These are phyloP conservation scores for Pulveroboletus sp. DNA, from an alignment of 768 basidiomycete genomes.

Conservation along the genomic window DNA sequence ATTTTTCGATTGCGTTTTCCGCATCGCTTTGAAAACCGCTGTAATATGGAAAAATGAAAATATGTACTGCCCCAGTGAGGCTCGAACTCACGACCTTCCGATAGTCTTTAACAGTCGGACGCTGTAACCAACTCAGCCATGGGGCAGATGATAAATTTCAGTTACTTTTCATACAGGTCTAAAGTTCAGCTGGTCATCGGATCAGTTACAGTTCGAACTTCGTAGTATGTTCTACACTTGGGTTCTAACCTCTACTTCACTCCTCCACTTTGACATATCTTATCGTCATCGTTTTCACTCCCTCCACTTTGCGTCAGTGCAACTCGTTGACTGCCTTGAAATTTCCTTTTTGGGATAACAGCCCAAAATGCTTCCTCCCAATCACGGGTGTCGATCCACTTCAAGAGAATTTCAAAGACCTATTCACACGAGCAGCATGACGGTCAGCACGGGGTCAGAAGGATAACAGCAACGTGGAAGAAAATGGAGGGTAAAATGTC, in stretches of 20 bases:
- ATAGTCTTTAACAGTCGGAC: slow-evolving; percentile 44
- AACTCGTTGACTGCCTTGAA: slow-evolving; percentile 39
- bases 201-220: no score
- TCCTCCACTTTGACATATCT: no score
- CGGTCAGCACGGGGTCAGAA: slow-evolving; percentile 3
- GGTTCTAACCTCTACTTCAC: neutral
- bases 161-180: neutral
- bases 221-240: no score
- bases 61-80: slow-evolving; percentile 44
- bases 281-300: slow-evolving; percentile 2
- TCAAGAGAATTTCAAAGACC: slow-evolving; percentile 86
- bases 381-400: slow-evolving; percentile 79
- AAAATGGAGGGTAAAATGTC: neutral
- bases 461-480: neutral
- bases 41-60: slow-evolving; percentile 11
- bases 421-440: slow-evolving; percentile 16
- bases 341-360: slow-evolving; percentile 93
- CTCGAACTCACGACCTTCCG: slow-evolving; percentile 54
- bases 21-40: no score
- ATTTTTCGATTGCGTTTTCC: no score
- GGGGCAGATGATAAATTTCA: slow-evolving; percentile 31
- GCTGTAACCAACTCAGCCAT: slow-evolving; percentile 52
- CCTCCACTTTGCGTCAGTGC: slow-evolving; percentile 16
- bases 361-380: slow-evolving; percentile 85
- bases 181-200: neutral